Conservation (phyloP, 805 yeast genomes). For the Kuraishia borneana region DNA sequence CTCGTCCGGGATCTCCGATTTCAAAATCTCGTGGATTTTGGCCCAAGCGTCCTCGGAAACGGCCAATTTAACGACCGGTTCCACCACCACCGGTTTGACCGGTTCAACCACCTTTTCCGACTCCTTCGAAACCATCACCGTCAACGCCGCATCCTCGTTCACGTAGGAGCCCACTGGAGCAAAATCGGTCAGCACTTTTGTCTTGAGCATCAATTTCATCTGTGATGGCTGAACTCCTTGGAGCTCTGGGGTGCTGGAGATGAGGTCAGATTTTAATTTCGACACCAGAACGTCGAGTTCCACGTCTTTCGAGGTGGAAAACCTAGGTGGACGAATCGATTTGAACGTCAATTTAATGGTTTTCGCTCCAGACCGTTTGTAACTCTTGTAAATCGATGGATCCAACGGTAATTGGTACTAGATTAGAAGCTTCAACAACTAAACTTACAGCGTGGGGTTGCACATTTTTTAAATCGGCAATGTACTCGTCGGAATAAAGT, state of each 20-base stretch:
- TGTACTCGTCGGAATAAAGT: constrained; percentile 11
- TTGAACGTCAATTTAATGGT: constrained; percentile 30
- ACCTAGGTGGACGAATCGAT: constrained; percentile 67
- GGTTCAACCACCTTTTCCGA: neutral
- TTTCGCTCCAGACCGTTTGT: constrained; percentile 14
- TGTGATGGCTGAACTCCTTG: constrained; percentile 21
- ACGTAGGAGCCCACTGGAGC: constrained; percentile 14
- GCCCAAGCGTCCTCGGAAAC: constrained; percentile 20
- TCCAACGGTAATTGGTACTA: constrained; percentile 9
- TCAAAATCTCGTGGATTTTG: constrained; percentile 20
- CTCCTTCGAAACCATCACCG: constrained; percentile 22
- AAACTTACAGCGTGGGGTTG: constrained; percentile 1
- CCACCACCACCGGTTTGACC: constrained; percentile 2
- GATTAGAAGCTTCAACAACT: neutral
- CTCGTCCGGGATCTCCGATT: constrained; percentile 16
- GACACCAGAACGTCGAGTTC: constrained; percentile 16
- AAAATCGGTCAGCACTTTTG: constrained; percentile 38
- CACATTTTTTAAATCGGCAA: constrained; percentile 15
- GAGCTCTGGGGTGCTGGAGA: constrained; percentile 15
- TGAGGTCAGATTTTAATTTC: constrained; percentile 25
- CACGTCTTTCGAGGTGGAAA: constrained; percentile 18
- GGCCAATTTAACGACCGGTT: neutral
- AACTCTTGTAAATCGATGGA: constrained; percentile 18
- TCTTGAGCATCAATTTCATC: constrained; percentile 35
- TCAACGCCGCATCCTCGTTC: constrained; percentile 16